Base-by-base conservation (phyloP, 2,329 filamentous ascomycete species). In the Sarocladium brachiariae region DNA sequence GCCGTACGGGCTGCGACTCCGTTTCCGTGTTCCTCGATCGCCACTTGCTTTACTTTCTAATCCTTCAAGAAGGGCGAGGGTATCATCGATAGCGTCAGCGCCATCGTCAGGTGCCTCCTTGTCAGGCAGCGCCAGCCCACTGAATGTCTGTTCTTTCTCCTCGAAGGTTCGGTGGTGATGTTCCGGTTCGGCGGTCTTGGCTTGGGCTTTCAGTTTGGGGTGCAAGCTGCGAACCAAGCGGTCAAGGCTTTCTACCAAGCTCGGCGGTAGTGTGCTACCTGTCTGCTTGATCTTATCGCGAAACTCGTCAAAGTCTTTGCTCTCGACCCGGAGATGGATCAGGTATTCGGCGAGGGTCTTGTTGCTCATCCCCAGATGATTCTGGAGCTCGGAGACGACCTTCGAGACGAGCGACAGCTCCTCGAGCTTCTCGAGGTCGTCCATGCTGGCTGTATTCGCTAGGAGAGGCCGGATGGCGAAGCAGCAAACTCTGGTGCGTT, bases 311-410 rank as follows among this genome's bases (percentile, higher is more conserved):
- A 88, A 74, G 24, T 78, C 78, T 49, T 75, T 77, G 71, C 83
- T 87, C 77, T 91, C 81, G 65, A 86, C 70, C 60, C 95, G 89
- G 65, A 96, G 87, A 54, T 87, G 87, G 63, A 99, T 96, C 61
- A 99, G 83, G 64, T 96, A 99, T 69, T 99, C 93, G 59, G 93
- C 91, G 23, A 99, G 82, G 4, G 89, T 96, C 70, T 95, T 96
- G 70, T 99, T 91, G 65, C 81, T 87, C 60, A 96, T 83, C 51
- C 91, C 89, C 53, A 97, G 71, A 70, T 99, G 89, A 63, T 99
- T 99, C 61, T 95, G 86, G 50, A 99, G 77, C 69, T 99, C 93
- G 16, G 87, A 92, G 13, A 90, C 90, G 59, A 99, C 89, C 68
- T 92, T 96, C 48, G 89, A 93, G 51, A 97, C 90, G 62, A 99